Base-by-base conservation (phyloP, 495 filamentous ascomycete genomes). In the Trichoderma reesei region DNA sequence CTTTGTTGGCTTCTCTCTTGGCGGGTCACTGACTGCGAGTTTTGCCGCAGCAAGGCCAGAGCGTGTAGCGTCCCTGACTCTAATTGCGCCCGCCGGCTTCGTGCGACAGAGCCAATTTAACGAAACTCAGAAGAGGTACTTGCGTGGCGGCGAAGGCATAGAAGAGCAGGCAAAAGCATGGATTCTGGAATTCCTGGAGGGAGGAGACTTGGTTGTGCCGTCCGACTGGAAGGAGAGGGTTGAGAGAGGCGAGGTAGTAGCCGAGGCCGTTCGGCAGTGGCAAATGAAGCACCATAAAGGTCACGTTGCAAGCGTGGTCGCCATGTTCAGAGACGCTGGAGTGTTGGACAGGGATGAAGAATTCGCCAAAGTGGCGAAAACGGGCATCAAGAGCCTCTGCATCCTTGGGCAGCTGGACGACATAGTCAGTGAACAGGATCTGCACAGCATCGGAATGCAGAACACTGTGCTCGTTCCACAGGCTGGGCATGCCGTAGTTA, bases 191-290 rank as follows among this genome's bases (percentile, higher is more conserved):
- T 73, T 68, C 8, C 68, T 77, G 16, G 77, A 77, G 61, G 76
- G 77, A 0, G 76, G 76, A 0, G 18, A 68, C 4, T 66, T 75
- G 36, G 64, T 71, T 44, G 73, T 80, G 33, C 78, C 77, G 26
- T 20, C 61, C 14, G 75, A 76, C 64, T 81, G 79, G 79, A 67
- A 72, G 67, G 74, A 79, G 67, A 75, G 74, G 36, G 72, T 79
- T 41, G 63, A 11, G 16, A 65, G 70, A 16, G 75, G 76, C 14
- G 76, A 78, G 39, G 69, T 80, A 7, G 80, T 81, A 41, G 73
- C 75, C 0, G 73, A 79, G 66, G 79, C 79, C 14, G 69, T 82
- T 46, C 66, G 74, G 13, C 74, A 74, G 1, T 82, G 80, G 80
- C 65, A 81, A 65, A 65, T 74, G 63, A 70, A 63, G 48, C 67